Percentiles rank a stretch among this genome's conserved stretches.
Conservation (phyloP, 345 rosid genomes). For the Syzygium grande region DNA sequence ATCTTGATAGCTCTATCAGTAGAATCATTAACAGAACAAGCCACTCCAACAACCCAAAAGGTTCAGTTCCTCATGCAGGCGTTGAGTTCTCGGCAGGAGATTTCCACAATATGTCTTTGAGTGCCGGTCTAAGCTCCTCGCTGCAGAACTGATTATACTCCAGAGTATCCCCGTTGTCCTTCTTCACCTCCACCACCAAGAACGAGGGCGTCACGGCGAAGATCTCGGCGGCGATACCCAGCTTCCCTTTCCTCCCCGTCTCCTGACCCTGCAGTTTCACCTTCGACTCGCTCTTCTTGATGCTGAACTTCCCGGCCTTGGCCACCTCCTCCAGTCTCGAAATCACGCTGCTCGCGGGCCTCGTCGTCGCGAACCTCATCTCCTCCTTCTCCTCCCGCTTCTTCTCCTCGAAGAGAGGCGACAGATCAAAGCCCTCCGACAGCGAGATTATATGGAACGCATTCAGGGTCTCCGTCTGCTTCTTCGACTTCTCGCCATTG, state of each 20-base stretch:
- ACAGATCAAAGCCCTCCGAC: slow-evolving; percentile 82
- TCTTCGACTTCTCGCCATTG: slow-evolving; percentile 17
- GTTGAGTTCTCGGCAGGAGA: slow-evolving; percentile 32
- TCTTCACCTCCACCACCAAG: slow-evolving; percentile 81
- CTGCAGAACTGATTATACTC: slow-evolving; percentile 89
- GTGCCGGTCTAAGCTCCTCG: slow-evolving; percentile 81
- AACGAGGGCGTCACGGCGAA: slow-evolving; percentile 72
- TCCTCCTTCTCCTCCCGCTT: slow-evolving; percentile 74
- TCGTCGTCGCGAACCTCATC: slow-evolving; percentile 73
- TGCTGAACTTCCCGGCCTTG: slow-evolving; percentile 45
- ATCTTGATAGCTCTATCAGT: not conserved
- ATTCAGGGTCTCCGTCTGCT: slow-evolving; percentile 54
- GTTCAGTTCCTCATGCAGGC: slow-evolving; percentile 25
- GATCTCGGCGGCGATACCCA: slow-evolving; percentile 70
- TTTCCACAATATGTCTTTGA: slow-evolving; percentile 83
- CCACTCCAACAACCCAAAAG: not conserved
- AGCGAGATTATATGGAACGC: slow-evolving; percentile 87
- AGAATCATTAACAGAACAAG: not conserved
- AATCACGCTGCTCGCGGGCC: slow-evolving; percentile 78
- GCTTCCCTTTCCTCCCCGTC: slow-evolving; percentile 78
- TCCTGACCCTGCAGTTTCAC: slow-evolving; percentile 74
- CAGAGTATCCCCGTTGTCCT: slow-evolving; percentile 78
- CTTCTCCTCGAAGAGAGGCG: slow-evolving; percentile 83
- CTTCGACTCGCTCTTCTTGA: slow-evolving; percentile 63
- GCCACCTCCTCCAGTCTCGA: slow-evolving; percentile 76